A percentile compares a stretch with the other conserved stretches of the same genome.
These are phyloP conservation scores for Diutina pseudorugosa DNA, from an alignment of 1,139 yeast genomes.

Conservation along the genomic window DNA sequence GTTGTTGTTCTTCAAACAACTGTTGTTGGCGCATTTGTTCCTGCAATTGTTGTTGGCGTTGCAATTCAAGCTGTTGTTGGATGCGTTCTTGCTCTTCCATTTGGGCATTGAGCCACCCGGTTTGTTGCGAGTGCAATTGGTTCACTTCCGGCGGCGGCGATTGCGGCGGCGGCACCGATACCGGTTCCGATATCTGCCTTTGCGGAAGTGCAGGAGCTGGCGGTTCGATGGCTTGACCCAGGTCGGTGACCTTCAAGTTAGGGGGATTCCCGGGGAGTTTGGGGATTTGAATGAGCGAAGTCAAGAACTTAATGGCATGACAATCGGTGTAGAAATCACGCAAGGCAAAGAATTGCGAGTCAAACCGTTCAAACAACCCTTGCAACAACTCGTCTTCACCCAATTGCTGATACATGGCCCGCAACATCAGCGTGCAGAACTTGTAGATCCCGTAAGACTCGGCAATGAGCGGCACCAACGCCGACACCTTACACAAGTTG, in stretches of 20 bases:
- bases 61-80: conserved; percentile 32
- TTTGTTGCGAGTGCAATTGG: not conserved
- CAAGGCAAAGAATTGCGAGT: conserved; percentile 68
- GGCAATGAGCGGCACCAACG: conserved; percentile 84
- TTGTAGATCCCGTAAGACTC: conserved; percentile 91
- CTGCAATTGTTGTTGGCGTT: conserved; percentile 37
- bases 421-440: conserved; percentile 79
- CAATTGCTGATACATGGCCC: conserved; percentile 74
- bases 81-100: not conserved
- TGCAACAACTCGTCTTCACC: conserved; percentile 69
- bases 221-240: conserved; percentile 28
- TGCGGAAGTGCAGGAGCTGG: not conserved
- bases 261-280: conserved; percentile 59
- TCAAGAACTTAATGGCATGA: conserved; percentile 70
- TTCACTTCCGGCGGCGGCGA: not conserved
- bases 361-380: conserved; percentile 62
- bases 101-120: conserved; percentile 3
- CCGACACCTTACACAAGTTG: conserved; percentile 76
- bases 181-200: not conserved
- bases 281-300: conserved; percentile 80
- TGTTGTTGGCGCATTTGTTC: conserved; percentile 44
- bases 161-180: not conserved
- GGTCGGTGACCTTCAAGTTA: conserved; percentile 42
- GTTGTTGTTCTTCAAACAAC: conserved; percentile 58
- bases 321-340: conserved; percentile 87